Base-by-base conservation (phyloP, 1,284 basidiomycete species). In the Fomitopsis schrenkii region DNA sequence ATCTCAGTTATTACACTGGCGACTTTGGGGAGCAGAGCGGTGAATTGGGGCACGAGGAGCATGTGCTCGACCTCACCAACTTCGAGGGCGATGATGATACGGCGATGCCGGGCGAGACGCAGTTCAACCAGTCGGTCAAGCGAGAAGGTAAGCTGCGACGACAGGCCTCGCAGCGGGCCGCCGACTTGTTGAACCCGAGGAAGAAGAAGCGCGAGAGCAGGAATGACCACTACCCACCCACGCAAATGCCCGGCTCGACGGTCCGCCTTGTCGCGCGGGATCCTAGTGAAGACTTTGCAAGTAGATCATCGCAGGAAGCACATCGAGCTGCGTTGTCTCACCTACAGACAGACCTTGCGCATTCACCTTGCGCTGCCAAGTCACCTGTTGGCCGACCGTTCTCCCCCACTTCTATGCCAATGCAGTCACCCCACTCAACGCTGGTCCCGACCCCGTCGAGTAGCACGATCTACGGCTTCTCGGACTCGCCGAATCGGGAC, bases 21-120 rank as follows among this genome's bases (percentile, higher is more conserved):
- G 74, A 76, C 36, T 72, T 60, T 48, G 70, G 65, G 1, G 73
- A 74, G 41, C 74, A 75, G n/a, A 65, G 70, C 5, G 74, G 75
- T 40, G 77, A 76, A 33, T 68, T 77, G 6, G 78, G 79, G 12
- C 77, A 83, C 62, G 82, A 86, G 60, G 79, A 81, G 59, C 78
- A 85, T 56, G 79, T 84, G 0, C 75, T 89, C 17, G 91, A 93
- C 66, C 77, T 91, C 59, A 93, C 91, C 7, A 90, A 93, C 67
- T 95, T 91, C 67, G 91, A 93, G 63, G 91, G 90, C 30, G 90
- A 93, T 64, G 83, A 91, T 63, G 88, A 93, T 67, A 77, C 82
- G 33, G 78, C 77, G 3, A 74, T 85, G 5, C 84, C 85, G 0
- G 87, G 83, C 19, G 91, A 95, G 70, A 77, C 77, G 22, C 76